phyloP scores from a whole-genome alignment of 83 land plant species.

The Picea mariana region DNA sequence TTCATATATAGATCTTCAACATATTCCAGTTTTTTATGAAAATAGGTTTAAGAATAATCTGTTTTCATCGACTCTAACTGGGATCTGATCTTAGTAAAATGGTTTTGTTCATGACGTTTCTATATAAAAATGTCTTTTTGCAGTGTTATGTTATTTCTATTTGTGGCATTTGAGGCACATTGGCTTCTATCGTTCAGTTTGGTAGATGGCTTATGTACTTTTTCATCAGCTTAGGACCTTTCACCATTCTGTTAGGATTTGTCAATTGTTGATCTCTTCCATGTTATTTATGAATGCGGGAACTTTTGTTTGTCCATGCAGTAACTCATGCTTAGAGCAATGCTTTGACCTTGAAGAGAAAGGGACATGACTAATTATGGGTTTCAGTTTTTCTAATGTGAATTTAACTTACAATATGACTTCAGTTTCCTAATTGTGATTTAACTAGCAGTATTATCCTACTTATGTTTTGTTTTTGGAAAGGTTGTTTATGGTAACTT shows the following conservation, averaged over 20 bases:
- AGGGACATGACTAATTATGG: not conserved
- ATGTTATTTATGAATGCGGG: no score
- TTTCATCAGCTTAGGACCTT: not conserved
- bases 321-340: not conserved
- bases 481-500: no score
- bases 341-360: not conserved
- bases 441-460: no score
- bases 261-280: not conserved
- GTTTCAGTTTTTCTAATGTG: no score
- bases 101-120: not conserved
- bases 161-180: not conserved
- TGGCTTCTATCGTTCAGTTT: not conserved
- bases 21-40: not conserved
- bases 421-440: no score
- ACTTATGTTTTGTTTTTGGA: no score
- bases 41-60: not conserved
- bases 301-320: not conserved
- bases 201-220: not conserved
- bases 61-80: not conserved
- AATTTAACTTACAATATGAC: no score
- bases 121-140: not conserved
- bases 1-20: not conserved
- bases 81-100: not conserved
- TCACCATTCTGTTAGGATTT: not conserved
- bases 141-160: not conserved